These are phyloP conservation scores for Arabidopsis suecica DNA, from an alignment of 345 rosid genomes.

Conservation along the genomic window DNA sequence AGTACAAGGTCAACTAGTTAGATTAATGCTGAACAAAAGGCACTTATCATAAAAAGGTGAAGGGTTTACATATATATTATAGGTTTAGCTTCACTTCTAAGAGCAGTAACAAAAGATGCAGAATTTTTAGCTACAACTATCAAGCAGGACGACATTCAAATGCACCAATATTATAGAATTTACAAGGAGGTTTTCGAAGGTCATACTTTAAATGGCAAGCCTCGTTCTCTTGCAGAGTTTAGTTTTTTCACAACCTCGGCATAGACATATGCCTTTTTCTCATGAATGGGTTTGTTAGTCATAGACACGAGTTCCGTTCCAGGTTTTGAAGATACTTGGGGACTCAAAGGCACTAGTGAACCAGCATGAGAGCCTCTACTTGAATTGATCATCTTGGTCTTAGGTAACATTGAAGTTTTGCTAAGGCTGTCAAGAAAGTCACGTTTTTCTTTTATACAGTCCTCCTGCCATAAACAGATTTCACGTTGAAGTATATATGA, in stretches of 20 bases:
- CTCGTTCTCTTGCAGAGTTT: conserved; percentile 73
- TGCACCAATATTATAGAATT: conserved; percentile 7
- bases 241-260: conserved; percentile 72
- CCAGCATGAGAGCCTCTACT: conserved; percentile 51
- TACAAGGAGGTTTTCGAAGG: conserved; percentile 13
- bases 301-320: conserved; percentile 54
- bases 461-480: conserved; percentile 58
- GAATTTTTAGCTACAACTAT: background rate
- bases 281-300: conserved; percentile 60
- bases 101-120: background rate
- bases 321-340: conserved; percentile 57
- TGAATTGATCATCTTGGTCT: conserved; percentile 55
- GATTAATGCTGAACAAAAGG: background rate
- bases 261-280: conserved; percentile 70
- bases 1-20: background rate
- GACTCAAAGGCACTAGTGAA: conserved; percentile 60
- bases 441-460: conserved; percentile 84
- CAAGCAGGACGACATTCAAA: conserved; percentile 5
- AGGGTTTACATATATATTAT: background rate
- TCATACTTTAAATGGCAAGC: conserved; percentile 66
- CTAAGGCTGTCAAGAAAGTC: conserved; percentile 86
- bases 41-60: conserved; percentile 6
- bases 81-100: background rate
- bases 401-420: conserved; percentile 69
- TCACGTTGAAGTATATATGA: background rate